A percentile compares a stretch with the other conserved stretches of the same genome.
Evolutionary conservation across 2,329 filamentous ascomycete species (phyloP).

Genomic region (Colletotrichum aenigma): DNA sequence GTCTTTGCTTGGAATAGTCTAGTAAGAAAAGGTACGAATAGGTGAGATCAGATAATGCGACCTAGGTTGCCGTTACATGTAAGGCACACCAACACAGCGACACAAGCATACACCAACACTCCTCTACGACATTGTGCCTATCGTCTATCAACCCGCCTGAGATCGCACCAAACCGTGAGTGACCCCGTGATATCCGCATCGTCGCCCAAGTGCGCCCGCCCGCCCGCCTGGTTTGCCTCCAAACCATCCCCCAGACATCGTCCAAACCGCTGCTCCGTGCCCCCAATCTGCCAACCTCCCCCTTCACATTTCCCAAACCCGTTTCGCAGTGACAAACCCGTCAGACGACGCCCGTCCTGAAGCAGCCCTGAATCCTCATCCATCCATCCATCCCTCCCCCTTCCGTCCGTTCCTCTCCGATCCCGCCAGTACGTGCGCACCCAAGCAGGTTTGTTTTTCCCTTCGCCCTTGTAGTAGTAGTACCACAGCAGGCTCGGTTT

Average conservation of each 20-base stretch:
- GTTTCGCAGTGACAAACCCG: neutral
- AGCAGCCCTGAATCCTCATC: neutral
- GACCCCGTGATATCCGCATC: neutral
- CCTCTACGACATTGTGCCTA: neutral
- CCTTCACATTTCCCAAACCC: neutral
- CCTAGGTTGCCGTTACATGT: neutral
- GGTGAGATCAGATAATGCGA: neutral
- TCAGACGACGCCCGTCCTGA: neutral
- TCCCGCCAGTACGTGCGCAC: neutral
- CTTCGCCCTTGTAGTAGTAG: neutral
- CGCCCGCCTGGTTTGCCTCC: neutral
- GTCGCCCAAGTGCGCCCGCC: neutral
- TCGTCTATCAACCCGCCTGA: neutral
- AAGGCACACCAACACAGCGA: neutral
- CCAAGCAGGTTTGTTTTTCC: neutral
- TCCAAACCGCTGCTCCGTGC: neutral
- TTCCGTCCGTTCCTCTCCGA: neutral
- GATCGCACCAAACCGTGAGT: neutral
- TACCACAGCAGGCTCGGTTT: neutral
- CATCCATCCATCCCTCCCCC: neutral
- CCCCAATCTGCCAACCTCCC: neutral
- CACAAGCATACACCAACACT: neutral
- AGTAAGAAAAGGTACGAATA: neutral
- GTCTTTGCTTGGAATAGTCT: neutral
- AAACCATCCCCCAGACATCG: neutral